Evolutionary conservation across 1,284 basidiomycete species (phyloP), one percentile per base, ranked within the genome.

Genomic region (Ustanciosporium gigantosporum): DNA sequence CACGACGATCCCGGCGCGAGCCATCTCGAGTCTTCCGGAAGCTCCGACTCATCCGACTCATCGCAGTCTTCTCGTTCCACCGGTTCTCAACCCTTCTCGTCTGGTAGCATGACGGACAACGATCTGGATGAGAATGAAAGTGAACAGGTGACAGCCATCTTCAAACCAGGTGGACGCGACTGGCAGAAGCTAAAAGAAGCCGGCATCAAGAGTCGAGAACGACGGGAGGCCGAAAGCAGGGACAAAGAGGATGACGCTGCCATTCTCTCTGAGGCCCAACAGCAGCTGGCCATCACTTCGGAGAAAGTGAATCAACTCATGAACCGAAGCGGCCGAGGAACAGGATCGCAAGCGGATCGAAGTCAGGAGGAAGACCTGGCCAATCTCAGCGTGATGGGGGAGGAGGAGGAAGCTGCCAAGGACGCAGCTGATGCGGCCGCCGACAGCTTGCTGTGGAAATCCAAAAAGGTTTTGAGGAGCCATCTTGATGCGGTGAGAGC

Each of bases 401-500:
- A 64, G 27, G 56, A 60, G 24, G 64, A 62, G 14, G 61, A 58
- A 17, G 46, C 50, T 3, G 59, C 43, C 21, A 55, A 58, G 27
- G 44, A 60, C n/a, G 51, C 51, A 16, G 58, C 49, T 9, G 53
- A 60, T 7, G 53, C 55, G 23, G 66, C 62, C 5, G 62, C 68
- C 4, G 68, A 73, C 38, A 66, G 57, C 40, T 44, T 67, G 46
- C 51, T 70, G 7, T 77, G 74, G 74, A 73, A 74, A 35, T 53
- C 70, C 8, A 71, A 73, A 36, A 59, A 60, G 31, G 60, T 68
- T 15, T 52, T 76, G 17, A 58, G 60, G 2, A 93, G 91, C 79
- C 94, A 98, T 78, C 82, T 97, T 60, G 94, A 97, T 79, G 86
- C 90, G 21, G 91, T 96, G 25, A 86, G 92, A 38, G 87, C 90